Base-by-base conservation (phyloP, 371 early-diverging fungal species). In the Vairimorpha ceranae region DNA sequence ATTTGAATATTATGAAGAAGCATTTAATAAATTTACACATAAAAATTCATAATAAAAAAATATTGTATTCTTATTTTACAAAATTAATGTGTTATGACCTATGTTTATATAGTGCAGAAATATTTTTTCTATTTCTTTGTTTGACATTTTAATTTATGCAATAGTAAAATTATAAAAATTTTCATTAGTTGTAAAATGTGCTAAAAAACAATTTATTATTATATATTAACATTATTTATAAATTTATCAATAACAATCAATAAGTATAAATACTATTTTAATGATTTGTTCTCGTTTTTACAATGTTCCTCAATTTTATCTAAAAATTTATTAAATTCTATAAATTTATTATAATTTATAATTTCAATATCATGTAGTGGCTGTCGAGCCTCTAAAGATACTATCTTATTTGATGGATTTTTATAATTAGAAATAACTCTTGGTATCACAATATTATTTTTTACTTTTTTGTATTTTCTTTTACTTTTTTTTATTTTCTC, bases 401-500 rank as follows among this genome's bases (percentile, higher is more conserved):
- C 41, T 12, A 56, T 52, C 43, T 67, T 36, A 41, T 56, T 67
- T 0, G 30, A 54, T 21, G 68, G 68, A 56, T 67, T 67, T 36
- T 67, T 67, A 52, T 56, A 67, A 35, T 38, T 67, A 3, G 68
- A 67, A 14, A 67, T 54, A 17, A 48, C 48, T 48, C 3, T 14
- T 48, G 48, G 48, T 48, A 48, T 48, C 6, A 12, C n/a, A n/a
- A 48, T 48, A 48, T 48, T 48, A 48, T 48, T 48, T 21, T 48
- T 48, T 10, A 48, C 48, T 48, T 48, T 48, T 21, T n/a, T 48
- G 48, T 48, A 48, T 48, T n/a, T 21, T 21, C 48, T 48, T 21
- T n/a, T 48, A 12, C 12, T 6, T 48, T 48, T 48, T 12, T 48
- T 3, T 48, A n/a, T n/a, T n/a, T 48, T 48, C 21, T 48, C 48